Conservation (phyloP, 2,329 filamentous ascomycete species). For the Dothideomycetidae sp. region DNA sequence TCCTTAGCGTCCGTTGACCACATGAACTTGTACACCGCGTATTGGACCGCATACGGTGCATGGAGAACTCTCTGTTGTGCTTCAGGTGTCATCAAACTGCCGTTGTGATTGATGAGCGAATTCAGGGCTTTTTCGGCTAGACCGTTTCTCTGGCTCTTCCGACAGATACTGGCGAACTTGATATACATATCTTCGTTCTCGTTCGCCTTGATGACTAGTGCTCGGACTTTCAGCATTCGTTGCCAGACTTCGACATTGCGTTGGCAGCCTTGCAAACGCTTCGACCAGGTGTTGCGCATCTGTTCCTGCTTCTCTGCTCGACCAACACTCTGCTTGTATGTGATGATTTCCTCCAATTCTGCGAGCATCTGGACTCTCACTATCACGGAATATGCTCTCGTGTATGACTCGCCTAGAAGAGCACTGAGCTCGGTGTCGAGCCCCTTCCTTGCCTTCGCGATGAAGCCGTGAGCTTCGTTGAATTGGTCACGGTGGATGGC, state of each 20-base stretch:
- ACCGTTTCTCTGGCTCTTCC: conserved; percentile 88
- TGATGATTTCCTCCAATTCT: conserved; percentile 93
- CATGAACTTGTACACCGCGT: conserved; percentile 93
- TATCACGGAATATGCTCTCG: conserved; percentile 92
- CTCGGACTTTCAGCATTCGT: conserved; percentile 87
- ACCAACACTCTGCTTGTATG: conserved; percentile 76
- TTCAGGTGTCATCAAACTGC: conserved; percentile 40
- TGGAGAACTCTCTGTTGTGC: conserved; percentile 37
- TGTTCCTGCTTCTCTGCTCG: conserved; percentile 78
- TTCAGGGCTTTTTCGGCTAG: conserved; percentile 91
- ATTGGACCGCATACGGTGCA: conserved; percentile 67
- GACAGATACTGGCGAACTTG: conserved; percentile 95
- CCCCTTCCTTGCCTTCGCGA: conserved; percentile 82
- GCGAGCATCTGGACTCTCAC: conserved; percentile 98
- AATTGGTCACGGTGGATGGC: conserved; percentile 93
- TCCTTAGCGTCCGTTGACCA: conserved; percentile 71
- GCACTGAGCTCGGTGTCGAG: conserved; percentile 92
- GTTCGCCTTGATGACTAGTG: conserved; percentile 75
- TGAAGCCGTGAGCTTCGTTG: conserved; percentile 73
- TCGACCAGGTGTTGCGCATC: conserved; percentile 92
- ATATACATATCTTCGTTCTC: conserved; percentile 99
- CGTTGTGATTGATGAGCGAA: conserved; percentile 55
- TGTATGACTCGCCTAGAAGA: conserved; percentile 95
- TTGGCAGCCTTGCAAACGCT: conserved; percentile 83
- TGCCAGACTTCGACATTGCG: conserved; percentile 98